phyloP scores from a whole-genome alignment of 208 protist species.

The Trichomonas vaginalis region DNA sequence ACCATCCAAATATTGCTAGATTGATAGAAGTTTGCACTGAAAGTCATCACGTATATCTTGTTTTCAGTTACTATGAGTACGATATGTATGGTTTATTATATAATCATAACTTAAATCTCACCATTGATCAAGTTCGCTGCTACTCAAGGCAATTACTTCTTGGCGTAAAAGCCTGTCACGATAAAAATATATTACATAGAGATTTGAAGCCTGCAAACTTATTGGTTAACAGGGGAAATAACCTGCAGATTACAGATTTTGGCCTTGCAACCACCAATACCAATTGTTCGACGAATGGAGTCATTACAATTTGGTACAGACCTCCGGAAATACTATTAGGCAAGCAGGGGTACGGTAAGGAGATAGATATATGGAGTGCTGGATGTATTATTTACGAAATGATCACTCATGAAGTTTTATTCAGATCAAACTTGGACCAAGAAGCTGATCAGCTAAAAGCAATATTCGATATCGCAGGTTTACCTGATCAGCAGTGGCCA shows the following conservation, averaged over 20 bases:
- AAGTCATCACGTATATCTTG: background rate
- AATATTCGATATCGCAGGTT: background rate
- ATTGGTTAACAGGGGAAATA: background rate
- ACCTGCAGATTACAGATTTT: background rate
- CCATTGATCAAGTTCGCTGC: background rate
- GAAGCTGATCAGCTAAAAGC: background rate
- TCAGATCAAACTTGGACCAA: background rate
- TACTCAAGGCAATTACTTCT: background rate
- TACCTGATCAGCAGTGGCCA: background rate
- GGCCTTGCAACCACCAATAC: background rate
- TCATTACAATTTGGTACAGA: conserved; percentile 19
- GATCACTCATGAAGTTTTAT: conserved; percentile 12
- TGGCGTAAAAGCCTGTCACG: background rate
- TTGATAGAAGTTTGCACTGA: background rate
- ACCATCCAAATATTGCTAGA: background rate
- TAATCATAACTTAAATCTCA: background rate
- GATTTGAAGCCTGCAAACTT: conserved; percentile 21
- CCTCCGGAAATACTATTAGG: conserved; percentile 2
- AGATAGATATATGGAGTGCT: conserved; percentile 6
- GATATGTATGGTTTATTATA: background rate
- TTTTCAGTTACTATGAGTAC: background rate
- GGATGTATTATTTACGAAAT: conserved; percentile 16
- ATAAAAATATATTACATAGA: background rate
- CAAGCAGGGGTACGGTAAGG: background rate
- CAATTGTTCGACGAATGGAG: background rate